Base-by-base conservation (phyloP, 768 basidiomycete genomes). In the Tulasnella sp. region DNA sequence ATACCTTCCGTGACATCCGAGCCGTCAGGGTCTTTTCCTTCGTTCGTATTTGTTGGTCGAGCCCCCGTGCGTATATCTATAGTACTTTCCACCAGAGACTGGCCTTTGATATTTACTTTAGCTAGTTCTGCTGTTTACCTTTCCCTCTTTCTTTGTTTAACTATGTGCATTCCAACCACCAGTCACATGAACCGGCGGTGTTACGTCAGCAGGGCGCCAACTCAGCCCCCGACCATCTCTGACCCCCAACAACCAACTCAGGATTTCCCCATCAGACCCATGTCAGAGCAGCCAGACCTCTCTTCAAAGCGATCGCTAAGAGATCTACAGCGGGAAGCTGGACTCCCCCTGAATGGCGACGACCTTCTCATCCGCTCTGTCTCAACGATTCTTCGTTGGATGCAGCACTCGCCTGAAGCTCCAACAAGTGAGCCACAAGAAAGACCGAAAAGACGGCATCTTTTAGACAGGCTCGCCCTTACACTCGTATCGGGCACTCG, bases 41-140 rank as follows among this genome's bases (percentile, higher is more conserved):
- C 24, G 58, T 14, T 62, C 24, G 58, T 62, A 31, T 27, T 27
- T 9, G 12, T 62, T 7, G 9, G 46, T 9, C 58, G 31, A 48
- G 9, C n/a, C 27, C n/a, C 31, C 16, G 16, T 42, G 8, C 18
- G 31, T 62, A n/a, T 62, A 62, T 62, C 58, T 62, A 62, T 27
- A 62, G 9, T 62, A 62, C 58, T 16, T 62, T 16, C 48, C 27
- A 62, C 31, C 31, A 62, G 58, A 62, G 58, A 62, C 58, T 62
- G 58, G 58, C 31, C 58, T 62, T 62, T 62, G 58, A 62, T n/a
- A 62, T 62, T 62, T 62, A 62, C 58, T 62, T 62, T 62, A 62
- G 58, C 16, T 62, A 27, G 58, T 34, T 62, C n/a, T 62, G 58
- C n/a, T 62, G 56, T 62, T 62, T 27, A 62, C 27, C 58, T n/a